Evolutionary conservation across 164 flowering plant genomes (phyloP), one percentile per base, ranked within the genome.

Genomic region (Aristolochia contorta): DNA sequence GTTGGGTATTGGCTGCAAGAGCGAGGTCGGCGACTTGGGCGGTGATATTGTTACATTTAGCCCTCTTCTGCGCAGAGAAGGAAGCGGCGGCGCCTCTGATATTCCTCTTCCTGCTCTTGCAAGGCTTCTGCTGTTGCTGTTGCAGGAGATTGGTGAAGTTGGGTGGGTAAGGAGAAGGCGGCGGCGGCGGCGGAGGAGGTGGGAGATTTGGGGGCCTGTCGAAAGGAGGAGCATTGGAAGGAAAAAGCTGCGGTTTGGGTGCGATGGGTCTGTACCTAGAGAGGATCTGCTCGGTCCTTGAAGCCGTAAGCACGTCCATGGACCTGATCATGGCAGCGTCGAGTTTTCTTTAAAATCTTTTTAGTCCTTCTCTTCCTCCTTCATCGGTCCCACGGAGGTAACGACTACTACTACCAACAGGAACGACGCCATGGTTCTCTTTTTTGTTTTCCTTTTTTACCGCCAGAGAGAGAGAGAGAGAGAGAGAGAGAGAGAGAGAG

Each of bases 251-350:
- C 12, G 98, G 98, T 68, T 79, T 93, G 0, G 98, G 98, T 2
- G 97, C 98, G 33, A 93, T 93, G 59, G 97, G 98, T 58, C 96
- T 64, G 76, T 90, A 93, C 72, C 90, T 72, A 2, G 98, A 84
- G 89, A 93, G 68, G 65, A 93, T 93, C 78, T 93, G 83, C 19
- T 93, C 98, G 0, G 88, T 81, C 67, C 81, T 86, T 0, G 85
- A 74, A 0, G 84, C 57, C 27, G 76, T 32, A 23, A 75, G 72
- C 51, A 82, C 72, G 57, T 70, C 76, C 25, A 80, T 56, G 1
- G 87, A 64, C 56, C 78, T 78, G 58, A 84, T 76, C 84, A 83
- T 58, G 46, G 43, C 57, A n/a, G 16, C 43, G 30, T 27, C 30
- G 30, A 27, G 5, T 27, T 27, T 27, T 27, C 30, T 27, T 27